phyloP scores from a whole-genome alignment of 192 early-diverging fungal genomes.

The Podila clonocystis region DNA sequence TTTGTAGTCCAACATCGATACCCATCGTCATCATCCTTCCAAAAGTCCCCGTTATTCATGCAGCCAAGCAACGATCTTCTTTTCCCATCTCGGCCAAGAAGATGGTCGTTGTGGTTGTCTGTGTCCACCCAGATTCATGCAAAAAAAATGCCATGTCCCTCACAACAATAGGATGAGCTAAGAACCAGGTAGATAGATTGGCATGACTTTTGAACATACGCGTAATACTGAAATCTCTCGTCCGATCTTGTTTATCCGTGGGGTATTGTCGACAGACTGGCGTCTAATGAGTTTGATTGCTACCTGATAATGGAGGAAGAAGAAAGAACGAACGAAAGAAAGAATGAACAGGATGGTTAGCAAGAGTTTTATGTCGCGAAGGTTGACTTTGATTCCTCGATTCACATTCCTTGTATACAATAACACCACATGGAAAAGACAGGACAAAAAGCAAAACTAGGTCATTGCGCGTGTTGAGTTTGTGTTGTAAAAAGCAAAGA shows the following conservation, averaged over 20 bases:
- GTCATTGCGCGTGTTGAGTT: too few species aligned
- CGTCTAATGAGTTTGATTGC: slow-evolving; percentile 97
- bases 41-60: background rate
- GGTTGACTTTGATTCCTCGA: background rate
- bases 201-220: slow-evolving; percentile 60
- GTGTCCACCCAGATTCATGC: background rate
- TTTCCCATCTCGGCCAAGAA: too few species aligned
- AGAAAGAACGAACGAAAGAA: slow-evolving; percentile 7
- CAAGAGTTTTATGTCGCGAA: background rate
- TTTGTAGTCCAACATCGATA: too few species aligned
- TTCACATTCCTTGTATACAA: background rate
- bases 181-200: too few species aligned
- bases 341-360: background rate
- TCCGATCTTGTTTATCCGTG: slow-evolving; percentile 89
- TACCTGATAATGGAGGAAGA: slow-evolving; percentile 66
- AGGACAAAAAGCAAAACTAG: background rate
- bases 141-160: background rate
- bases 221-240: slow-evolving; percentile 94
- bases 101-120: too few species aligned
- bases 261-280: slow-evolving; percentile 85
- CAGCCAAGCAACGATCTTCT: background rate
- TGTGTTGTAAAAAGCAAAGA: background rate
- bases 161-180: background rate
- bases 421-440: background rate
- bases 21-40: too few species aligned